Conservation (phyloP, 495 filamentous ascomycete species). For the Filosporella fistucella region DNA sequence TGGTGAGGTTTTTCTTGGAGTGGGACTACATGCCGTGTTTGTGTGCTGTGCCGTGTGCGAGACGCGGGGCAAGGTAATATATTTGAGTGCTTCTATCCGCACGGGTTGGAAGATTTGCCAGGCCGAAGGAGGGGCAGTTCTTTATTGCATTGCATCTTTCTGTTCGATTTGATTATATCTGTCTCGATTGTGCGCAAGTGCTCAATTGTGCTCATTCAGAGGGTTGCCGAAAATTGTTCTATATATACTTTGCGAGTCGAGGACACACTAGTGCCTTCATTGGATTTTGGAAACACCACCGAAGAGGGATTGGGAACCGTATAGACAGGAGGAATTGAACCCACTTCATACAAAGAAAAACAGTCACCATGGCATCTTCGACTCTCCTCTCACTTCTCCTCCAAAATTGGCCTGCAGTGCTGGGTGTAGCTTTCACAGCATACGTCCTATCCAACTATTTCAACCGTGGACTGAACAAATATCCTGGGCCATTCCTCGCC, state of each 20-base stretch:
- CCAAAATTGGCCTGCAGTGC: conserved; percentile 44
- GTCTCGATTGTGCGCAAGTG: neutral
- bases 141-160: too few relatives aligned
- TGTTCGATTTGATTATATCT: too few relatives aligned
- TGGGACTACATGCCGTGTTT: too few relatives aligned
- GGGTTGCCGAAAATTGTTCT: neutral
- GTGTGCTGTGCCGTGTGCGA: too few relatives aligned
- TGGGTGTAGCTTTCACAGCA: conserved; percentile 25
- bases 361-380: conserved; percentile 12
- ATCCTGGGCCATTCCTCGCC: conserved; percentile 64
- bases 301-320: neutral
- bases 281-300: neutral
- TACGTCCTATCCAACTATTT: conserved; percentile 55
- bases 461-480: conserved; percentile 55
- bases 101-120: too few relatives aligned
- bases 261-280: neutral
- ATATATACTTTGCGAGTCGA: neutral
- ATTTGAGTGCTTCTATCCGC: too few relatives aligned
- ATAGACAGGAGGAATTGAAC: neutral
- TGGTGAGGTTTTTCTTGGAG: too few relatives aligned
- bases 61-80: too few relatives aligned
- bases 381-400: conserved; percentile 30
- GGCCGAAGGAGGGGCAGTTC: too few relatives aligned
- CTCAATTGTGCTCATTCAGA: neutral
- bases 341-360: neutral